Conservation (phyloP, 495 filamentous ascomycete genomes). For the Penicillium bovifimosum region DNA sequence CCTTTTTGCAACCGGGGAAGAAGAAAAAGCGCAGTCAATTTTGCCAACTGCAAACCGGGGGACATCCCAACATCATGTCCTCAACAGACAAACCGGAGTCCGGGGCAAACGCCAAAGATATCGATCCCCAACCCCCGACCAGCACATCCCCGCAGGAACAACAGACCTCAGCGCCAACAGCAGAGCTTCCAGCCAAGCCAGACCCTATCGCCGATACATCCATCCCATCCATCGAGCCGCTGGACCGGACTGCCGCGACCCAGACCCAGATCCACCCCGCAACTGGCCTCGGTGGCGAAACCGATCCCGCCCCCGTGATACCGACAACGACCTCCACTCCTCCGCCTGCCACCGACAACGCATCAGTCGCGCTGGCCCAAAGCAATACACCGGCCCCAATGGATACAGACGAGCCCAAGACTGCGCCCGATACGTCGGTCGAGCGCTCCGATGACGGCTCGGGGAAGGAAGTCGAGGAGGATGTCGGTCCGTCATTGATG, state of each 20-base stretch:
- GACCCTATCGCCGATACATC: slow-evolving; percentile 12
- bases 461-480: slow-evolving; percentile 41
- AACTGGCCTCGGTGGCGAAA: slow-evolving; percentile 22
- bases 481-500: slow-evolving; percentile 40
- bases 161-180: slow-evolving; percentile 13
- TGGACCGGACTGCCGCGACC: slow-evolving; percentile 15
- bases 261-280: slow-evolving; percentile 18
- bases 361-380: slow-evolving; percentile 13
- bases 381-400: slow-evolving; percentile 20
- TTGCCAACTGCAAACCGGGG: slow-evolving; percentile 14
- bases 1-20: slow-evolving; percentile 1
- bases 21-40: slow-evolving; percentile 10
- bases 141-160: slow-evolving; percentile 19
- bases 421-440: slow-evolving; percentile 21
- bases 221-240: slow-evolving; percentile 7
- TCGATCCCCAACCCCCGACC: slow-evolving; percentile 18
- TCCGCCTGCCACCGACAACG: slow-evolving; percentile 6
- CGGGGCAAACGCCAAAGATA: slow-evolving; percentile 15
- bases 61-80: slow-evolving; percentile 19
- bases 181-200: slow-evolving; percentile 7
- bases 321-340: slow-evolving; percentile 11
- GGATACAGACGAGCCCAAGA: slow-evolving; percentile 33
- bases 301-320: slow-evolving; percentile 20
- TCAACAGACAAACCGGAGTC: slow-evolving; percentile 23
- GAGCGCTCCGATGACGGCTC: slow-evolving; percentile 37